These are phyloP conservation scores for Pilaira anomala DNA, from an alignment of 192 early-diverging fungal species.

Conservation along the genomic window DNA sequence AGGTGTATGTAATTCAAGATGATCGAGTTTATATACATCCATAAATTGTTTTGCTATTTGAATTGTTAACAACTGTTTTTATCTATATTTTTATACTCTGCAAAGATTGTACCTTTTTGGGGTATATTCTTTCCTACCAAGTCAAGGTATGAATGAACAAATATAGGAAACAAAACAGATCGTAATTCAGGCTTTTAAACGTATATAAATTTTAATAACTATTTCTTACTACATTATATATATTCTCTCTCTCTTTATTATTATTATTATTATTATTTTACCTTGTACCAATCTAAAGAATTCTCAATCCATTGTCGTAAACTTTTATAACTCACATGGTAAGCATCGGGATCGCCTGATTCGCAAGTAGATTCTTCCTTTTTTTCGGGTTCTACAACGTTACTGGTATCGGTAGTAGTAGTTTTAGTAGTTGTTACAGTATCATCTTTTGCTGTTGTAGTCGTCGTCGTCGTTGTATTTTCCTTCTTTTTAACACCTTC, in stretches of 20 bases:
- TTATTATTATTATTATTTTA: constrained; percentile 26
- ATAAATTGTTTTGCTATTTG: constrained; percentile 74
- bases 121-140: constrained; percentile 58
- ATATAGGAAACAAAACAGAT: constrained; percentile 83
- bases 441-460: background rate
- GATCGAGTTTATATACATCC: constrained; percentile 71
- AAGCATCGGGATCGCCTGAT: constrained; percentile 78
- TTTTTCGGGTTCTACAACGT: constrained; percentile 27
- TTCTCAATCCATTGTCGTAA: constrained; percentile 88
- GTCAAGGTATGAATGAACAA: constrained; percentile 89
- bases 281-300: constrained; percentile 92
- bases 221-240: background rate
- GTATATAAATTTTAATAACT: constrained; percentile 5
- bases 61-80: background rate
- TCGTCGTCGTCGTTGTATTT: background rate
- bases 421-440: background rate
- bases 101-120: constrained; percentile 44
- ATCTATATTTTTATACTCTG: background rate
- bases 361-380: constrained; percentile 37
- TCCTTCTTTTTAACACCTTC: background rate
- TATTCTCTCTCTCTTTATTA: background rate
- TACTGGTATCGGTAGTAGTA: background rate
- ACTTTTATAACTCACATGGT: constrained; percentile 73
- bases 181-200: constrained; percentile 71
- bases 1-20: constrained; percentile 67